These are phyloP conservation scores for Ogataea allantospora DNA, from an alignment of 805 yeast species.

Conservation along the genomic window DNA sequence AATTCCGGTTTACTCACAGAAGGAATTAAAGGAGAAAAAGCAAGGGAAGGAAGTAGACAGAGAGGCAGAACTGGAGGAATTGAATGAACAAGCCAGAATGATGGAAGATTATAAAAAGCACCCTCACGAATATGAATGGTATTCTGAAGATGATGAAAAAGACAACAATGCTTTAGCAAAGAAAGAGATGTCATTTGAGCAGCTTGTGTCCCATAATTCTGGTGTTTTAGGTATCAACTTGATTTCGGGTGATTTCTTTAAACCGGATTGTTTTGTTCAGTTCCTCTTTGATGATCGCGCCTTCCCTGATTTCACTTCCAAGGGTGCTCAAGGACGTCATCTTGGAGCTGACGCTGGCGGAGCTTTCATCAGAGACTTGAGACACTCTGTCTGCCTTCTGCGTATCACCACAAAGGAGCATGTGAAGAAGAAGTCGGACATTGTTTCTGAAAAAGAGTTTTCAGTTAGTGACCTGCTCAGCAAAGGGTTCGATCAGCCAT, in stretches of 20 bases:
- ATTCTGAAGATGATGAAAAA: constrained; percentile 38
- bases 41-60: constrained; percentile 38
- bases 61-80: constrained; percentile 39
- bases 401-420: constrained; percentile 55
- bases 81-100: constrained; percentile 46
- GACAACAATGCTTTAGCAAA: constrained; percentile 37
- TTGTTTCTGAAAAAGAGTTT: constrained; percentile 49
- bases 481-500: constrained; percentile 46
- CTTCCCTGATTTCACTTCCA: constrained; percentile 55
- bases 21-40: constrained; percentile 50
- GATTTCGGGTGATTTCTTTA: constrained; percentile 46
- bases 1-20: constrained; percentile 57
- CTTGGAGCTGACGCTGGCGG: constrained; percentile 50
- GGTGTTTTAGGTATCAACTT: constrained; percentile 63
- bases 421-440: constrained; percentile 46
- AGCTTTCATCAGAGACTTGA: constrained; percentile 68
- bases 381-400: constrained; percentile 54
- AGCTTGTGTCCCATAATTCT: constrained; percentile 53
- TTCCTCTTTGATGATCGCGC: constrained; percentile 63
- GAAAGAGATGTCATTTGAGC: constrained; percentile 48
- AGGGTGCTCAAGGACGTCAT: constrained; percentile 45
- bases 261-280: constrained; percentile 52
- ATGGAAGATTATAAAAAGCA: constrained; percentile 51
- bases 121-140: constrained; percentile 67
- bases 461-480: constrained; percentile 55